A percentile compares a stretch with the other conserved stretches of the same genome.
These are phyloP conservation scores for Elsinoe ampelina DNA, from an alignment of 2,329 filamentous ascomycete species.

Conservation along the genomic window DNA sequence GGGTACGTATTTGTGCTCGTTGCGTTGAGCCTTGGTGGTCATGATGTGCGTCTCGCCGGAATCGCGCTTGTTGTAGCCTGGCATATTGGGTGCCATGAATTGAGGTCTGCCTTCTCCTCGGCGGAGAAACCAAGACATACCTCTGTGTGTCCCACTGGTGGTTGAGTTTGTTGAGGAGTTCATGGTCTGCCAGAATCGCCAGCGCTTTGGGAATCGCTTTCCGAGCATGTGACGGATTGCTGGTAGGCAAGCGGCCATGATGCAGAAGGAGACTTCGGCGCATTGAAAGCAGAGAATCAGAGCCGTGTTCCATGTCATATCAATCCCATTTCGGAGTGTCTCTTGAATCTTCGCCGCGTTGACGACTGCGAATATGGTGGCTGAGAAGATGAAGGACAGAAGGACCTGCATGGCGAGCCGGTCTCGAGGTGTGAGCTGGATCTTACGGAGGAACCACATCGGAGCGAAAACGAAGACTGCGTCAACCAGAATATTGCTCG, in stretches of 20 bases:
- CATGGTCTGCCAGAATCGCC: constrained; percentile 6
- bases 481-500: background rate
- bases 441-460: constrained; percentile 9
- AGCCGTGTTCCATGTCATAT: constrained; percentile 12
- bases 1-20: background rate
- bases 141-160: background rate
- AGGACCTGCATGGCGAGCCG: constrained; percentile 3
- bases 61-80: background rate
- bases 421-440: constrained; percentile 8
- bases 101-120: background rate
- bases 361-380: constrained; percentile 6
- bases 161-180: background rate
- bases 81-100: background rate
- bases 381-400: constrained; percentile 9
- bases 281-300: background rate
- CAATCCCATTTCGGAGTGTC: constrained; percentile 2
- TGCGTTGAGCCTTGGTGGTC: background rate
- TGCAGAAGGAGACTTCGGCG: constrained; percentile 6
- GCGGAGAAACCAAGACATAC: background rate
- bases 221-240: constrained; percentile 8
- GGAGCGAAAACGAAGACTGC: constrained; percentile 10
- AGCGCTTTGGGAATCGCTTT: background rate
- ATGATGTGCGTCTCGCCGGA: background rate
- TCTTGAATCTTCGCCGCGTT: background rate
- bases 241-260: constrained; percentile 10